Conservation (phyloP, 169 alveolate genomes). For the Plasmodium coatneyi region DNA sequence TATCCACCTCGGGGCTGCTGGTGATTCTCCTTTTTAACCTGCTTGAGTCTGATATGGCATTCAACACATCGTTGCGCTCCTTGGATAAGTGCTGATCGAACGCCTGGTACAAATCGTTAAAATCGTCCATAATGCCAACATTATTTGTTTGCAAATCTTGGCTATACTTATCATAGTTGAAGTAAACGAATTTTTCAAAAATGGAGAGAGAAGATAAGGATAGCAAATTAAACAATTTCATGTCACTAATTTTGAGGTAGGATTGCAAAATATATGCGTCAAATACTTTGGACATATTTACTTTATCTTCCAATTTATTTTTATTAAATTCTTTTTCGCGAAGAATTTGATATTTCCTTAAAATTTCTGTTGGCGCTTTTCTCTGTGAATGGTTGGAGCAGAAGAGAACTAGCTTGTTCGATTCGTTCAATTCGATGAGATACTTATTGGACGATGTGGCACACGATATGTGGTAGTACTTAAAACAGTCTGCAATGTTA, state of each 20-base stretch:
- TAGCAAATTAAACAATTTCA: slow-evolving; percentile 52
- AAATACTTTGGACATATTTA: slow-evolving; percentile 52
- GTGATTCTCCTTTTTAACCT: not conserved
- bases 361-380: slow-evolving; percentile 84
- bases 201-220: slow-evolving; percentile 60
- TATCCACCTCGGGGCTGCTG: not conserved
- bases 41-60: not conserved
- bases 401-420: slow-evolving; percentile 79
- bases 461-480: slow-evolving; percentile 86
- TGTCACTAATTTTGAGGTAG: slow-evolving; percentile 52
- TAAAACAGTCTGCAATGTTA: slow-evolving; percentile 80
- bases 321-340: slow-evolving; percentile 76
- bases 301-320: slow-evolving; percentile 76
- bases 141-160: slow-evolving; percentile 9
- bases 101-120: slow-evolving; percentile 35
- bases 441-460: slow-evolving; percentile 84
- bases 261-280: slow-evolving; percentile 62
- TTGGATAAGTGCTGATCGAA: slow-evolving; percentile 30
- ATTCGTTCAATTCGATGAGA: slow-evolving; percentile 80
- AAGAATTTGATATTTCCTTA: slow-evolving; percentile 82
- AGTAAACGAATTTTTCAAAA: slow-evolving; percentile 39
- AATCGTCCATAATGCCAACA: slow-evolving; percentile 8
- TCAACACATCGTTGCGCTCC: slow-evolving; percentile 8
- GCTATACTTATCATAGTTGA: slow-evolving; percentile 41
- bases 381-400: slow-evolving; percentile 85